These are phyloP conservation scores for Acorus gramineus DNA, from an alignment of 106 monocot species.

Conservation along the genomic window DNA sequence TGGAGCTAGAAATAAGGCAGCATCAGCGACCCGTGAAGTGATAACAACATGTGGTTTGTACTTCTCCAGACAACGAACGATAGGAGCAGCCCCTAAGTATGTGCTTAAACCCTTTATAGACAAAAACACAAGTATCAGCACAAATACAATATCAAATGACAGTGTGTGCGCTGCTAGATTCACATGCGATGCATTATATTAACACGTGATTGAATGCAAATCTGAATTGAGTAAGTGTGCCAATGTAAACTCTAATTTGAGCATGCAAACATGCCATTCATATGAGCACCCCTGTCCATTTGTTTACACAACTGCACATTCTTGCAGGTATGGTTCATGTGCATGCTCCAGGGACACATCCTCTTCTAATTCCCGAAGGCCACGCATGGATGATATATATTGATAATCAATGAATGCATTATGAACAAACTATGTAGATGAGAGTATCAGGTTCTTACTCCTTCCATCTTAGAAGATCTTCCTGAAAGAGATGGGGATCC, in stretches of 20 bases:
- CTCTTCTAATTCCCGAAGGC: no score
- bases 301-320: no score
- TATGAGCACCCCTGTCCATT: no score
- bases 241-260: no score
- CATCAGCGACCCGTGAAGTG: constrained; percentile 92
- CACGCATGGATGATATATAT: no score
- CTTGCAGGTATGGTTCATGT: no score
- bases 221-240: no score
- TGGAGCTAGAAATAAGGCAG: constrained; percentile 88
- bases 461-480: constrained; percentile 16
- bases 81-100: constrained; percentile 86
- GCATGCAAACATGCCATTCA: no score
- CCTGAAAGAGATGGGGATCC: constrained; percentile 15
- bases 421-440: background rate
- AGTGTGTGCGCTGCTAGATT: background rate
- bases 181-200: no score
- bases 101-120: constrained; percentile 67
- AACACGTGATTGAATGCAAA: no score
- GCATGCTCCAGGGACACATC: no score
- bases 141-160: background rate
- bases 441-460: constrained; percentile 25
- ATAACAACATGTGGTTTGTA: constrained; percentile 74
- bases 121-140: background rate
- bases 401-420: no score
- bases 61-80: constrained; percentile 86